Percentiles rank a stretch among this genome's conserved stretches.
Conservation (phyloP, 2,329 filamentous ascomycete species). For the Talaromyces sp. region DNA sequence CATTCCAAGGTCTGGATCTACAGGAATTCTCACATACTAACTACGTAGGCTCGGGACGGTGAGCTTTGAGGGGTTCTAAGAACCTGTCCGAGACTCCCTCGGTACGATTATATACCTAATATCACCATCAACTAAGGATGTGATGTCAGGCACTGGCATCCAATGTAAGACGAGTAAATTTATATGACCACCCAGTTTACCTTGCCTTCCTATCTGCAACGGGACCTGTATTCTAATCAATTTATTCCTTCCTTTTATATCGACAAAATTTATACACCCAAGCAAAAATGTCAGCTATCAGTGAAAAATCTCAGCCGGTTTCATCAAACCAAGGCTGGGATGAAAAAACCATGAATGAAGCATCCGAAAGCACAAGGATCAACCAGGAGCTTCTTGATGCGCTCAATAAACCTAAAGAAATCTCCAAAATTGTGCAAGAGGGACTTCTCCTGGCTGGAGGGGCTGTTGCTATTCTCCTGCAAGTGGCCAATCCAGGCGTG, state of each 20-base stretch:
- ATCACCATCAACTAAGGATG: background rate
- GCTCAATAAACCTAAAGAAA: conserved; percentile 21
- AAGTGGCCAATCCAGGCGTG: conserved; percentile 37
- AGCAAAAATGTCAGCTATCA: background rate
- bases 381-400: conserved; percentile 12
- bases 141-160: background rate
- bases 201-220: no score
- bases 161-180: background rate
- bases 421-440: conserved; percentile 30
- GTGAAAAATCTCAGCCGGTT: background rate
- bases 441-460: conserved; percentile 32
- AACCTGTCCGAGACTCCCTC: background rate
- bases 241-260: background rate
- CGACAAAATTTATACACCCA: background rate
- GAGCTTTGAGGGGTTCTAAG: background rate
- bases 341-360: background rate
- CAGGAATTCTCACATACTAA: background rate
- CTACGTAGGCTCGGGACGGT: background rate
- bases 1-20: background rate
- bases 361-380: background rate
- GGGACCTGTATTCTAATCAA: background rate
- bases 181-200: background rate
- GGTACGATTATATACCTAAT: background rate
- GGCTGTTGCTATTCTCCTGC: conserved; percentile 34
- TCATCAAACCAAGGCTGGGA: background rate